Conservation (phyloP, 1,284 basidiomycete species). For the Entoloma clypeatum region DNA sequence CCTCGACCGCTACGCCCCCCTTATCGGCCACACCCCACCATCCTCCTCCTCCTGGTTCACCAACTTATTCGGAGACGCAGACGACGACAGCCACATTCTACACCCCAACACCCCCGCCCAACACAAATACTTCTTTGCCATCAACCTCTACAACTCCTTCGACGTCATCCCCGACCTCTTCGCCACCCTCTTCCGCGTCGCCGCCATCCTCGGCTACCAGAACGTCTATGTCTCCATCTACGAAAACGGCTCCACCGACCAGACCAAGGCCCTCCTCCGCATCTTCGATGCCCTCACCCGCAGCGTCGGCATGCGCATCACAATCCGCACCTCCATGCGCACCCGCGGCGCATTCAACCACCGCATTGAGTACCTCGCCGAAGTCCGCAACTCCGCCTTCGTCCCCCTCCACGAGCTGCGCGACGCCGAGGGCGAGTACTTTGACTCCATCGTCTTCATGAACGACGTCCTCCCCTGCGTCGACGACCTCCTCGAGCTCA, state of each 20-base stretch:
- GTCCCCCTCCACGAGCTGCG: slow-evolving; percentile 89
- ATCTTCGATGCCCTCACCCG: slow-evolving; percentile 90
- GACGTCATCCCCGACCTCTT: slow-evolving; percentile 95
- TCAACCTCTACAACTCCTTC: slow-evolving; percentile 98
- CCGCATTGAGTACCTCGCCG: slow-evolving; percentile 96
- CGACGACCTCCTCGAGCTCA: slow-evolving; percentile 92
- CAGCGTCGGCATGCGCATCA: slow-evolving; percentile 85
- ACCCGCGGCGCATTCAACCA: slow-evolving; percentile 95
- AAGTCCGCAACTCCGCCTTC: slow-evolving; percentile 93
- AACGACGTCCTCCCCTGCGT: slow-evolving; percentile 96
- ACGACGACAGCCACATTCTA: too few species aligned
- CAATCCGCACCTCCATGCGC: slow-evolving; percentile 86
- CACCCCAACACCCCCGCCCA: slow-evolving; percentile 30
- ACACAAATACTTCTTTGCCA: slow-evolving; percentile 96
- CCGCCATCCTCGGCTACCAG: slow-evolving; percentile 87
- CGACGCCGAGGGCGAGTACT: slow-evolving; percentile 86
- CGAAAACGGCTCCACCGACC: slow-evolving; percentile 95
- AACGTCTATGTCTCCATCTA: slow-evolving; percentile 97
- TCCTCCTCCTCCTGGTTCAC: slow-evolving; percentile 62
- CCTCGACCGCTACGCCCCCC: slow-evolving; percentile 73
- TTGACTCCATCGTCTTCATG: slow-evolving; percentile 96
- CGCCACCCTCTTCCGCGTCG: slow-evolving; percentile 89
- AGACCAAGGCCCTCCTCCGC: slow-evolving; percentile 90
- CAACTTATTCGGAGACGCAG: slow-evolving; percentile 43
- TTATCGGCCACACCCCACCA: slow-evolving; percentile 74